phyloP scores from a whole-genome alignment of 2,329 filamentous ascomycete species.

The Madurella mycetomatis region DNA sequence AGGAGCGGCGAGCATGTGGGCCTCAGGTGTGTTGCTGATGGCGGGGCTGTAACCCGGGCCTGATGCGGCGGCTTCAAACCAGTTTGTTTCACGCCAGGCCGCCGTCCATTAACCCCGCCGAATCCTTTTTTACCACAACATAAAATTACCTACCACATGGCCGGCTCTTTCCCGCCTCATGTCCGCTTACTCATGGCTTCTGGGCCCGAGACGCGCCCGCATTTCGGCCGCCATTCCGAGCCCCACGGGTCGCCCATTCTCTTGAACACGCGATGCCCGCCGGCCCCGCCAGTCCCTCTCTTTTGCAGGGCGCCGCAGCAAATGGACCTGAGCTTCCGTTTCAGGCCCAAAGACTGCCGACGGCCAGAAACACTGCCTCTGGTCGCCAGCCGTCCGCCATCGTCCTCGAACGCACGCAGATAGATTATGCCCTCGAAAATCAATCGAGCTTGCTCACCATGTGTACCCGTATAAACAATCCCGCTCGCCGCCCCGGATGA shows the following conservation, averaged over 20 bases:
- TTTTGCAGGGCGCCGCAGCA: neutral
- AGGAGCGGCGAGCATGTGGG: too few species aligned
- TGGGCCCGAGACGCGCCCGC: neutral
- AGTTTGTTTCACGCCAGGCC: neutral
- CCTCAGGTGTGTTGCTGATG: neutral
- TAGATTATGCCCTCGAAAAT: neutral
- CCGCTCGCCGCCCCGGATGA: slow-evolving; percentile 1
- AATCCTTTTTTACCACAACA: too few species aligned
- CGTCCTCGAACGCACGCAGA: neutral
- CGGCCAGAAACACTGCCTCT: slow-evolving; percentile 1
- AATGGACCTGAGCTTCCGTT: neutral
- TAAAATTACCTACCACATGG: too few species aligned
- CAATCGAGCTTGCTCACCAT: neutral
- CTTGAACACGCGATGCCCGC: neutral
- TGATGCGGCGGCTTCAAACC: neutral
- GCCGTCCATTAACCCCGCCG: neutral
- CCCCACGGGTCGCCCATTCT: neutral
- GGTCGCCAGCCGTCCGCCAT: neutral
- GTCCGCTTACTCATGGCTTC: too few species aligned
- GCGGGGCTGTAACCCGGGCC: neutral
- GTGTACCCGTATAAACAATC: slow-evolving; percentile 11
- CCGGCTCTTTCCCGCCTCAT: too few species aligned
- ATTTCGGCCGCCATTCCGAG: neutral
- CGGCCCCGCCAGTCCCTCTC: neutral
- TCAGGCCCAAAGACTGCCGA: slow-evolving; percentile 9